Percentiles rank a stretch among this genome's conserved stretches.
Conservation (phyloP, 305 asterid species). For the Fraxinus platypoda region DNA sequence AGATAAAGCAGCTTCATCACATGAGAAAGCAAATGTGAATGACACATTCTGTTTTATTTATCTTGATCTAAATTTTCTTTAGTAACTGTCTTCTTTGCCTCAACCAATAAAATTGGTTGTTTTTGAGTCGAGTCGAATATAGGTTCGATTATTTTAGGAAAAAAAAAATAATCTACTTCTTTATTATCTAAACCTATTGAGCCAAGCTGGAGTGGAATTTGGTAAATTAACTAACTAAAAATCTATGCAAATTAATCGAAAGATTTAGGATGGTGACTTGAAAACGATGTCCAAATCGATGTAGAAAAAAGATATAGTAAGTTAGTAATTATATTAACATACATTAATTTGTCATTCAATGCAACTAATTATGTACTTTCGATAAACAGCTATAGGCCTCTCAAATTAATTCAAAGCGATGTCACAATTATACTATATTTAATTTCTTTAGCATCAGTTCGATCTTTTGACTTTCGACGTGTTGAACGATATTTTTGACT, state of each 20-base stretch:
- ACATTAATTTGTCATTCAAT: no score
- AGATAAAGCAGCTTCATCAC: slow-evolving; percentile 28
- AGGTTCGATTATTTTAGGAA: not conserved
- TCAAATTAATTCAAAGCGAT: no score
- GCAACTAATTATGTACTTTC: no score
- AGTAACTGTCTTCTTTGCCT: not conserved
- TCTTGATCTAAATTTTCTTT: no score
- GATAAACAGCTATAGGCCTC: no score
- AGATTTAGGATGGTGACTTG: slow-evolving; percentile 19
- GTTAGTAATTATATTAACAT: no score
- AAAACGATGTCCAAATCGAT: slow-evolving; percentile 16
- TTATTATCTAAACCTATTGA: not conserved
- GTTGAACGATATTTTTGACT: no score
- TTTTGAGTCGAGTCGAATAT: not conserved
- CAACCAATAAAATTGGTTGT: not conserved
- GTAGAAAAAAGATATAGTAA: not conserved
- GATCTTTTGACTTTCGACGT: no score
- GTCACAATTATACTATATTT: no score
- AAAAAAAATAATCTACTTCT: no score
- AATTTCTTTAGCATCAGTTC: no score
- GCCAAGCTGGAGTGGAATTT: not conserved
- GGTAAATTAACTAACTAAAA: not conserved
- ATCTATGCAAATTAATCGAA: not conserved
- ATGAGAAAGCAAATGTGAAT: slow-evolving; percentile 21
- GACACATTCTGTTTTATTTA: not conserved